phyloP scores from a whole-genome alignment of 1,284 basidiomycete genomes.

The Sphaerobolus stellatus region DNA sequence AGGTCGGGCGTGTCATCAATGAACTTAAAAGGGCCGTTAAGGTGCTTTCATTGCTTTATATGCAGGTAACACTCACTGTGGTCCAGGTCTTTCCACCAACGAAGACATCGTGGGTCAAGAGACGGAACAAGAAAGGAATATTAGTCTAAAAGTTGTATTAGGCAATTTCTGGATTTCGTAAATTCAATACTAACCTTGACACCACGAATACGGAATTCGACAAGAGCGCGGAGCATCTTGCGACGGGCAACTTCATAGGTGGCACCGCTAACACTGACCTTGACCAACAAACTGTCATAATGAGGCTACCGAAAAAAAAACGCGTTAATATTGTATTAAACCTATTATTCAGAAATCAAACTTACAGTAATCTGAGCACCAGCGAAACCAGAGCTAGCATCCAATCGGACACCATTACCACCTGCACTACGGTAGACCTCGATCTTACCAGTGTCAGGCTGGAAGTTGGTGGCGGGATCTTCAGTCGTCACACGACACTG shows the following conservation, averaged over 20 bases:
- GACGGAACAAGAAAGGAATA: slow-evolving; percentile 98
- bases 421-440: slow-evolving; percentile 99
- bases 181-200: slow-evolving; percentile 67
- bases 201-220: slow-evolving; percentile 99
- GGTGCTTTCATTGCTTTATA: slow-evolving; percentile 7
- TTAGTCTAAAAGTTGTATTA: slow-evolving; percentile 67
- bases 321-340: neutral
- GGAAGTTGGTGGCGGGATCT: slow-evolving; percentile 88
- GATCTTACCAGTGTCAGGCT: slow-evolving; percentile 99
- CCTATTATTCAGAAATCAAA: slow-evolving; percentile 9
- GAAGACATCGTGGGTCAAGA: slow-evolving; percentile 97
- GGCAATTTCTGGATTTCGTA: neutral
- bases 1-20: slow-evolving; percentile 99
- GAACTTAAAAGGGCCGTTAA: slow-evolving; percentile 56
- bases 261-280: slow-evolving; percentile 94
- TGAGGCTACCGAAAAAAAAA: slow-evolving; percentile 63
- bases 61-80: slow-evolving; percentile 55
- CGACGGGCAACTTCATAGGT: slow-evolving; percentile 98
- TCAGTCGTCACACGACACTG: slow-evolving; percentile 99
- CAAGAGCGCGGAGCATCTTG: slow-evolving; percentile 98
- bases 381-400: slow-evolving; percentile 97
- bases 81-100: slow-evolving; percentile 98
- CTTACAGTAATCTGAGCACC: slow-evolving; percentile 96
- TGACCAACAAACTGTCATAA: slow-evolving; percentile 97
- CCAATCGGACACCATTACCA: slow-evolving; percentile 97